A percentile compares a stretch with the other conserved stretches of the same genome.
These are phyloP conservation scores for Lotus japonicus DNA, from an alignment of 306 rosid genomes.

Conservation along the genomic window DNA sequence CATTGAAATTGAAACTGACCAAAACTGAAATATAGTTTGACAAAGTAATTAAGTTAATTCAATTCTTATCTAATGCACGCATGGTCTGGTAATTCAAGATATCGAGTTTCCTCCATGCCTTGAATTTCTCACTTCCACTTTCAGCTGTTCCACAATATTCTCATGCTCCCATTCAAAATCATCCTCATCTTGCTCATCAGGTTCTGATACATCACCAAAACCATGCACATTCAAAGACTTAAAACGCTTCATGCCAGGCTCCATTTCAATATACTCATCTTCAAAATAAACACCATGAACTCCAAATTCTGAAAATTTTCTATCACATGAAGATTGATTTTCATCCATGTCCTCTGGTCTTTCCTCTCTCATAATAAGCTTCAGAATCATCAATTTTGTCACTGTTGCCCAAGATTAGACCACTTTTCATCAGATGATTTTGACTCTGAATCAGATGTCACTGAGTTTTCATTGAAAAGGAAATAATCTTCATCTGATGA, in stretches of 20 bases:
- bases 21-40: constrained; percentile 1
- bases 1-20: neutral
- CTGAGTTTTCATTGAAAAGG: constrained; percentile 25
- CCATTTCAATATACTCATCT: no score
- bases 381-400: no score
- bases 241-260: no score
- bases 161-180: constrained; percentile 59
- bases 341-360: no score
- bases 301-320: no score
- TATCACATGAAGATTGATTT: no score
- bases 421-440: constrained; percentile 33
- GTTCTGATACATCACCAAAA: no score
- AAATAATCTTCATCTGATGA: constrained; percentile 38
- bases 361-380: no score
- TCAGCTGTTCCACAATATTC: constrained; percentile 70
- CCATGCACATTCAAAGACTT: no score
- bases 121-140: constrained; percentile 51
- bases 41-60: neutral
- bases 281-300: no score
- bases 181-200: no score
- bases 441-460: constrained; percentile 33
- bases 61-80: constrained; percentile 72
- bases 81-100: constrained; percentile 72
- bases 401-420: no score
- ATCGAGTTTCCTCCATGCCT: constrained; percentile 77